Conservation (phyloP, 352 stramenopile species). For the Phytophthora multivora region DNA sequence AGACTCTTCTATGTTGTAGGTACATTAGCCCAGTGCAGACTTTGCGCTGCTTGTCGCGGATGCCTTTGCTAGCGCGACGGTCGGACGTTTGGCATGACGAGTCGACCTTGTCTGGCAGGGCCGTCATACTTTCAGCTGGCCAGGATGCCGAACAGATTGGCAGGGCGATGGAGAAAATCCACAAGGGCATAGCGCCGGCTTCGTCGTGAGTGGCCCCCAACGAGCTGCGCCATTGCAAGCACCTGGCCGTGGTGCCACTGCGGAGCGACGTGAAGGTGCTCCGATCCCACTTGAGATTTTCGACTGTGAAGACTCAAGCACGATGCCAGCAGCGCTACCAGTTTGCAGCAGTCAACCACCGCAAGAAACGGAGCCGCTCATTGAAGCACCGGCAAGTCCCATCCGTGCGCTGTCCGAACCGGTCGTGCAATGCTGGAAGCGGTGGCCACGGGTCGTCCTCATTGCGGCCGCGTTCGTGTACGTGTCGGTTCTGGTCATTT, state of each 20-base stretch:
- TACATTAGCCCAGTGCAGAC: constrained; percentile 11
- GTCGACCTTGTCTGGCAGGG: not conserved
- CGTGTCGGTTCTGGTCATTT: constrained; percentile 16
- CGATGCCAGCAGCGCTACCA: not conserved
- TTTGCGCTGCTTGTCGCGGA: constrained; percentile 19
- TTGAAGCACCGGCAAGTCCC: constrained; percentile 1
- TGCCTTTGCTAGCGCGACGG: constrained; percentile 5
- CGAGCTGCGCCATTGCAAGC: constrained; percentile 1
- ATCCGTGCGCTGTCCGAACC: constrained; percentile 5
- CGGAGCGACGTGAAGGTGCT: not conserved
- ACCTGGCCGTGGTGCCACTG: constrained; percentile 5
- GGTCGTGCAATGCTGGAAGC: constrained; percentile 3
- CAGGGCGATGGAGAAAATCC: constrained; percentile 23
- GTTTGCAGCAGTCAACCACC: not conserved
- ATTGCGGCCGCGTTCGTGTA: constrained; percentile 12
- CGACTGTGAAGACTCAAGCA: constrained; percentile 6
- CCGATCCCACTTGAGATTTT: constrained; percentile 16
- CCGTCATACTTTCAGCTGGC: not conserved
- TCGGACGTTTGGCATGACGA: not conserved
- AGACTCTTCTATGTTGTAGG: constrained; percentile 21
- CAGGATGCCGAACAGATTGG: constrained; percentile 14
- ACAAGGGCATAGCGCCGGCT: constrained; percentile 11
- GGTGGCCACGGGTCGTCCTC: constrained; percentile 18
- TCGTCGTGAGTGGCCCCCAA: constrained; percentile 12
- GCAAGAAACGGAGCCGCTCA: constrained; percentile 16